Conservation (phyloP, 441 rosid species). For the Adansonia gregorii region DNA sequence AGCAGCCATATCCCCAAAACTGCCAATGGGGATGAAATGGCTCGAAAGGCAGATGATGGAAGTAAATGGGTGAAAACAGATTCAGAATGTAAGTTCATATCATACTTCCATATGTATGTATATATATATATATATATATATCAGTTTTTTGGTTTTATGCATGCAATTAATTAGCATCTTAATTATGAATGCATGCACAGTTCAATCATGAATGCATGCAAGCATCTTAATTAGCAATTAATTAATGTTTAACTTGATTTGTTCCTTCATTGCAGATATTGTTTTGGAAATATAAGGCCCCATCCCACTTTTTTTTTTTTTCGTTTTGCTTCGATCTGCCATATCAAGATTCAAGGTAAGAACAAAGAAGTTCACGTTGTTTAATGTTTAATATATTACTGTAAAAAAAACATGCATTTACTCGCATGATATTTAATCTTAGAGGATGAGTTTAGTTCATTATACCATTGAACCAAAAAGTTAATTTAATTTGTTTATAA, state of each 20-base stretch:
- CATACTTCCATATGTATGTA: neutral
- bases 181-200: no score
- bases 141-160: neutral
- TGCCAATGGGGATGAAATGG: slow-evolving; percentile 27
- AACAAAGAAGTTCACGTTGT: neutral
- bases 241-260: neutral
- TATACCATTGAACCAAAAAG: neutral
- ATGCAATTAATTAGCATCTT: no score
- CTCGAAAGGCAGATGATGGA: slow-evolving; percentile 38
- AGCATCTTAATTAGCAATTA: neutral
- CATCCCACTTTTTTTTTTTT: neutral
- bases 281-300: slow-evolving; percentile 61
- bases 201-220: neutral
- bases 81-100: slow-evolving; percentile 52
- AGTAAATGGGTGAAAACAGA: slow-evolving; percentile 73
- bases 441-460: neutral
- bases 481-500: neutral
- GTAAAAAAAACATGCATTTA: no score
- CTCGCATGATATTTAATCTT: neutral
- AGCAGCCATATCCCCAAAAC: slow-evolving; percentile 22
- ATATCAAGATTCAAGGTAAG: slow-evolving; percentile 2
- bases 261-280: slow-evolving; percentile 50
- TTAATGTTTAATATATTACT: neutral
- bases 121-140: no score
- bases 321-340: neutral